Conservation (phyloP, 2,329 filamentous ascomycete species). For the Epichloe aotearoae region DNA sequence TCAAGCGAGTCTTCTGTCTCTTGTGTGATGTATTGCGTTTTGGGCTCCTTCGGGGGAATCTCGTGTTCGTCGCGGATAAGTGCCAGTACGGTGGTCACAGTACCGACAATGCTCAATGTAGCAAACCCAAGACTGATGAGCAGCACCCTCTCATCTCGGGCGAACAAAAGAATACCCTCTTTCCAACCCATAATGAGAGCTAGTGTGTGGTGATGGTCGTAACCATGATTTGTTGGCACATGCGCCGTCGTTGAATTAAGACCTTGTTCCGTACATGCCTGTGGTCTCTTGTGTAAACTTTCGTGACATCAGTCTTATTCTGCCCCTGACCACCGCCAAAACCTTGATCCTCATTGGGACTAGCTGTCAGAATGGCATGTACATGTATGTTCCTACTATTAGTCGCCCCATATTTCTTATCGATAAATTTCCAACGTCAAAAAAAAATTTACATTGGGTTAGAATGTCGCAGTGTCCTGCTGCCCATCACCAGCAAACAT, state of each 20-base stretch:
- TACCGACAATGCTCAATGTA: conserved; percentile 42
- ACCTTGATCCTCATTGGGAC: conserved; percentile 3
- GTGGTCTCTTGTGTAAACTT: too few species aligned
- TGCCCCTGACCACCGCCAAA: conserved; percentile 12
- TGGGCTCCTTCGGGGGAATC: conserved; percentile 50
- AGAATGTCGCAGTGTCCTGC: not conserved
- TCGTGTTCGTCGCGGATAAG: conserved; percentile 50
- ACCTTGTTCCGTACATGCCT: not conserved
- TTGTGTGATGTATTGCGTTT: conserved; percentile 61
- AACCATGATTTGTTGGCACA: conserved; percentile 5
- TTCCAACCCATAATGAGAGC: conserved; percentile 25
- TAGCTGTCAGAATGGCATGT: not conserved
- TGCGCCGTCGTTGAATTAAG: not conserved
- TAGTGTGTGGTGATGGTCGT: conserved; percentile 7
- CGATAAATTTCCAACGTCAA: conserved; percentile 6
- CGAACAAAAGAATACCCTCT: conserved; percentile 16
- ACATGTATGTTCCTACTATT: not conserved
- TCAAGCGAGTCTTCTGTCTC: conserved; percentile 61
- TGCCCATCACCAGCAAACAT: conserved; percentile 6
- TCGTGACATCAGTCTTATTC: conserved; percentile 3
- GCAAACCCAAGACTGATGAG: conserved; percentile 42
- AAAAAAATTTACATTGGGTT: conserved; percentile 3
- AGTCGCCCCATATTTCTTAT: conserved; percentile 5
- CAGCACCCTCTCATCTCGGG: conserved; percentile 39
- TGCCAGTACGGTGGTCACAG: conserved; percentile 45